phyloP scores from a whole-genome alignment of 208 protist genomes.

The Jaenimonas drosophilae region DNA sequence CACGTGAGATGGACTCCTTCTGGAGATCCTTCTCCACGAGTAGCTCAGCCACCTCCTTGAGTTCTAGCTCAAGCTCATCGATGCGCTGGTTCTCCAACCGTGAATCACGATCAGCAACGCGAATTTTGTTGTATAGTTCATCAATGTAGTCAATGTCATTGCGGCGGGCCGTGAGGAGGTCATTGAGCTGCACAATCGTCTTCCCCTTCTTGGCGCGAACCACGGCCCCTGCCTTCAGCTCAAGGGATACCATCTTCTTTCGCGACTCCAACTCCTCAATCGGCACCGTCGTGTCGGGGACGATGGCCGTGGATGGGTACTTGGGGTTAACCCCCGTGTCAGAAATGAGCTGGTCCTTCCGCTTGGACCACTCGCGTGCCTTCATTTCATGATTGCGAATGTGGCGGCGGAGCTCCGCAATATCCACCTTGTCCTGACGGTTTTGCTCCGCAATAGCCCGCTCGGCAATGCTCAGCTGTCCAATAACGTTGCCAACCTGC shows the following conservation, averaged over 20 bases:
- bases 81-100: slow-evolving; percentile 36
- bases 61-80: slow-evolving; percentile 29
- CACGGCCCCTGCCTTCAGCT: slow-evolving; percentile 38
- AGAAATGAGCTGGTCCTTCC: slow-evolving; percentile 17
- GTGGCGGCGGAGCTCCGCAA: slow-evolving; percentile 39
- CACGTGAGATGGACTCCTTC: slow-evolving; percentile 23
- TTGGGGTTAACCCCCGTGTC: slow-evolving; percentile 28
- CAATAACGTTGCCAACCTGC: slow-evolving; percentile 53
- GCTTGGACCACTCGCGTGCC: slow-evolving; percentile 7
- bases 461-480: slow-evolving; percentile 59
- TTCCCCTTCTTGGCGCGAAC: slow-evolving; percentile 60
- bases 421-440: slow-evolving; percentile 19
- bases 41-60: slow-evolving; percentile 32
- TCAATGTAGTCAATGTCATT: slow-evolving; percentile 56
- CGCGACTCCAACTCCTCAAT: slow-evolving; percentile 33
- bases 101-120: slow-evolving; percentile 58
- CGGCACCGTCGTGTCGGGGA: too few relatives aligned
- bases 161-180: slow-evolving; percentile 28
- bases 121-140: slow-evolving; percentile 70
- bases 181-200: slow-evolving; percentile 27
- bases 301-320: slow-evolving; percentile 7
- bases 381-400: slow-evolving; percentile 39
- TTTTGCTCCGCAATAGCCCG: slow-evolving; percentile 60
- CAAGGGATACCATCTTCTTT: slow-evolving; percentile 41
- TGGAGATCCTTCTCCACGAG: slow-evolving; percentile 26